Evolutionary conservation across 225 moss, liverwort and hornwort genomes (phyloP).

Genomic region (Bryoerythrophyllum caledonicum): DNA sequence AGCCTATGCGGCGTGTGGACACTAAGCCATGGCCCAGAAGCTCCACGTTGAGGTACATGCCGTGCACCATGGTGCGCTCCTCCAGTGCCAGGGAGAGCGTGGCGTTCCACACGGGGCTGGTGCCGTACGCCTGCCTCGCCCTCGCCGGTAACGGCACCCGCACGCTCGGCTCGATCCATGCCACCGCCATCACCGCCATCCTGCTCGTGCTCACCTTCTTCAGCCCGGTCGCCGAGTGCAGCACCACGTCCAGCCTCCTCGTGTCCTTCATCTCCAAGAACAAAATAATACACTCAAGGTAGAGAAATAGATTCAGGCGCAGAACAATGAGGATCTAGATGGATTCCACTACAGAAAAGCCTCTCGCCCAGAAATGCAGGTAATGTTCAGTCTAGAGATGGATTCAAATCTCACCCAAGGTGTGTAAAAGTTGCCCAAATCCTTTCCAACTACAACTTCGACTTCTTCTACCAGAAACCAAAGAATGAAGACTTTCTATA

Average conservation of each 20-base stretch:
- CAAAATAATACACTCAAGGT: neutral
- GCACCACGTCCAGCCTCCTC: conserved; percentile 31
- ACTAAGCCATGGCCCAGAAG: conserved; percentile 29
- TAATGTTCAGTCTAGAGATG: too few species aligned
- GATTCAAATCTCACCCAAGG: too few species aligned
- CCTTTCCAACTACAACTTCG: too few species aligned
- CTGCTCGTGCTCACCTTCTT: conserved; percentile 28
- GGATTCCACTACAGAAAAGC: too few species aligned
- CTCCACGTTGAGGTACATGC: conserved; percentile 34
- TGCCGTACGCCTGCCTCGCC: conserved; percentile 19
- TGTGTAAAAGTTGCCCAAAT: too few species aligned
- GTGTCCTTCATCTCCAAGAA: conserved; percentile 12
- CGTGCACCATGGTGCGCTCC: conserved; percentile 25
- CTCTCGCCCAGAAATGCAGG: too few species aligned
- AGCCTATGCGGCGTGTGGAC: conserved; percentile 33
- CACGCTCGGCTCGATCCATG: conserved; percentile 38
- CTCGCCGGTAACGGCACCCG: conserved; percentile 20
- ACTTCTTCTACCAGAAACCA: too few species aligned
- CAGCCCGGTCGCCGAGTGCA: conserved; percentile 29
- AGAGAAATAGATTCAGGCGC: too few species aligned
- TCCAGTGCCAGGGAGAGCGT: conserved; percentile 25
- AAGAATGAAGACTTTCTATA: neutral
- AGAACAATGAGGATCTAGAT: too few species aligned
- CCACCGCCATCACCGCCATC: conserved; percentile 29
- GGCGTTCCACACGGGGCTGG: conserved; percentile 32